Base-by-base conservation (phyloP, 495 filamentous ascomycete genomes). In the Lineolata rhizophorae region DNA sequence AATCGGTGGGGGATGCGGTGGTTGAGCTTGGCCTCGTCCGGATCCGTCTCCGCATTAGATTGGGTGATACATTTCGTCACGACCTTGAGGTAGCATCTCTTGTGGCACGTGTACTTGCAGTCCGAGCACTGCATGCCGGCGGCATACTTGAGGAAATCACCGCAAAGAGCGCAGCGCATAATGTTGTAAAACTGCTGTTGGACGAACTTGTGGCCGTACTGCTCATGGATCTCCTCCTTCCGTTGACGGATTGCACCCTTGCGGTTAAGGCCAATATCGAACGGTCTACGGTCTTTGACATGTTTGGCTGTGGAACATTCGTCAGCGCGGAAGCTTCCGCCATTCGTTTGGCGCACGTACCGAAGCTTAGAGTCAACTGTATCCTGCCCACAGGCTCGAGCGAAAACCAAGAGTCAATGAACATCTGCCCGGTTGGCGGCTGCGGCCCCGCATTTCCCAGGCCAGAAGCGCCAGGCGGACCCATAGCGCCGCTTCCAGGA, bases 31-130 rank as follows among this genome's bases (percentile, higher is more conserved):
- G 93, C 87, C 50, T 99, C 87, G 53, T 95, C 87, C 11, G 87
- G 87, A 53, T 95, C 90, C 14, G 77, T 87, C 51, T 95, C 87
- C 38, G 85, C 80, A 50, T 95, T 99, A 30, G 85, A 91, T 53
- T 95, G 94, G 57, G 84, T 94, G 55, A 99, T 99, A 58, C 87
- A 99, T 52, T 99, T 99, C 34, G 87, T 95, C 45, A 99, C 90
- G n/a, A 99, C 87, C 49, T 84, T 90, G 8, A 62, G 57, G 47
- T 93, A 95, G 51, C 87, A 99, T 52, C 91, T 92, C 48, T 77
- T 80, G 52, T 99, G 87, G 53, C 90, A 95, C 14, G 87, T 95
- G 48, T 93, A 94, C 54, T 94, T 95, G 80, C 87, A 99, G 55
- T 99, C 87, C 37, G 85, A 76, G 51, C 87, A 99, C 57, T 99